These are phyloP conservation scores for Yarrowia divulgata DNA, from an alignment of 805 yeast species.

Conservation along the genomic window DNA sequence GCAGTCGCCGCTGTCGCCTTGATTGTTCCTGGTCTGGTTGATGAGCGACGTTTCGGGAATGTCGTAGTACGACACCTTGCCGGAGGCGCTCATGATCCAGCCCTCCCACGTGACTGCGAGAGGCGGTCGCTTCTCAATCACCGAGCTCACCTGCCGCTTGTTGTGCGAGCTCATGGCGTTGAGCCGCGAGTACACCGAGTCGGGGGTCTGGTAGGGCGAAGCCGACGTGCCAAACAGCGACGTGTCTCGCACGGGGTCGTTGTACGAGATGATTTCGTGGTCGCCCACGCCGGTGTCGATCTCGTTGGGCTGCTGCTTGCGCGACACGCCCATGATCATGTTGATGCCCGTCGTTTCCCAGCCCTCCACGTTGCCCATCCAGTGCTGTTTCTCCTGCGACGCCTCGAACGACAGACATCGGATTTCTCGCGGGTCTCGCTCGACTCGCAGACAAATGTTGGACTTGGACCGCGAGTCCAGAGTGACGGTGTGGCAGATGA, in stretches of 20 bases:
- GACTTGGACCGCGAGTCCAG: constrained; percentile 78
- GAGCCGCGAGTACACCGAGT: constrained; percentile 34
- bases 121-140: constrained; percentile 46
- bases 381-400: constrained; percentile 71
- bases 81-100: constrained; percentile 75
- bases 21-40: constrained; percentile 12
- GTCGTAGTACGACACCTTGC: constrained; percentile 65
- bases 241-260: constrained; percentile 21
- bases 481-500: constrained; percentile 75
- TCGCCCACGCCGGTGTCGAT: constrained; percentile 24
- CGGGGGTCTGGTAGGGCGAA: constrained; percentile 29
- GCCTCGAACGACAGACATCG: constrained; percentile 86
- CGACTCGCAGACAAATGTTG: constrained; percentile 84
- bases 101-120: constrained; percentile 74
- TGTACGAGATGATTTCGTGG: constrained; percentile 28
- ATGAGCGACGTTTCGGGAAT: constrained; percentile 54
- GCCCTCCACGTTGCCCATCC: constrained; percentile 70
- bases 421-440: constrained; percentile 90
- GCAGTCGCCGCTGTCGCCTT: constrained; percentile 25
- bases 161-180: constrained; percentile 29
- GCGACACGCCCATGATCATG: constrained; percentile 71
- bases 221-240: constrained; percentile 30
- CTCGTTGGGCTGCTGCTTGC: constrained; percentile 49
- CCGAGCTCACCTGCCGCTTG: constrained; percentile 12
- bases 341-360: constrained; percentile 85